These are phyloP conservation scores for Calonectria honghensis DNA, from an alignment of 2,329 filamentous ascomycete genomes.

Conservation along the genomic window DNA sequence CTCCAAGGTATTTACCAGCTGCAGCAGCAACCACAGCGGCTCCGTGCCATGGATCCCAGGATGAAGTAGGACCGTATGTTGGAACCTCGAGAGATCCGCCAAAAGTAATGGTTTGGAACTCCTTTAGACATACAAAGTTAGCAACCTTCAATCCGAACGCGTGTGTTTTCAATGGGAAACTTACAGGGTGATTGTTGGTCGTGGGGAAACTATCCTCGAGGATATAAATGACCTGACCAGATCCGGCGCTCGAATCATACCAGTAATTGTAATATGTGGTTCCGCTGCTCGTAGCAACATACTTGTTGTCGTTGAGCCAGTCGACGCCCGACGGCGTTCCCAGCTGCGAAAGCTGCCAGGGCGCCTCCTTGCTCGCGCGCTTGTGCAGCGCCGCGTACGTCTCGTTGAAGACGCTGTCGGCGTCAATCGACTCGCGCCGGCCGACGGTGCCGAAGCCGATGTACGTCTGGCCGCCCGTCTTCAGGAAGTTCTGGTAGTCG, in stretches of 20 bases:
- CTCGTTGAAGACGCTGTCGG: background rate
- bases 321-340: conserved; percentile 10
- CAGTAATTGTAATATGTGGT: conserved; percentile 10
- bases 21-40: conserved; percentile 5
- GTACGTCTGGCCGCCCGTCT: conserved; percentile 2
- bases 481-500: conserved; percentile 28
- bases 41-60: conserved; percentile 12
- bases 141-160: background rate
- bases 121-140: background rate
- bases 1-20: background rate
- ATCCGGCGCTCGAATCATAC: conserved; percentile 13
- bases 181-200: conserved; percentile 6
- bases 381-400: background rate
- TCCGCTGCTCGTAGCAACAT: background rate
- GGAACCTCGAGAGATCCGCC: conserved; percentile 7
- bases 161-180: background rate
- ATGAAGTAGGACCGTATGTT: background rate
- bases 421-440: conserved; percentile 1
- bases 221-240: conserved; percentile 18
- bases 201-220: conserved; percentile 1
- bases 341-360: conserved; percentile 13
- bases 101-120: conserved; percentile 9
- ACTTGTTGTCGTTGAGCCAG: conserved; percentile 14
- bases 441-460: background rate
- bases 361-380: background rate